Conservation (phyloP, 2,329 filamentous ascomycete genomes). For the Cercospora citrullina region DNA sequence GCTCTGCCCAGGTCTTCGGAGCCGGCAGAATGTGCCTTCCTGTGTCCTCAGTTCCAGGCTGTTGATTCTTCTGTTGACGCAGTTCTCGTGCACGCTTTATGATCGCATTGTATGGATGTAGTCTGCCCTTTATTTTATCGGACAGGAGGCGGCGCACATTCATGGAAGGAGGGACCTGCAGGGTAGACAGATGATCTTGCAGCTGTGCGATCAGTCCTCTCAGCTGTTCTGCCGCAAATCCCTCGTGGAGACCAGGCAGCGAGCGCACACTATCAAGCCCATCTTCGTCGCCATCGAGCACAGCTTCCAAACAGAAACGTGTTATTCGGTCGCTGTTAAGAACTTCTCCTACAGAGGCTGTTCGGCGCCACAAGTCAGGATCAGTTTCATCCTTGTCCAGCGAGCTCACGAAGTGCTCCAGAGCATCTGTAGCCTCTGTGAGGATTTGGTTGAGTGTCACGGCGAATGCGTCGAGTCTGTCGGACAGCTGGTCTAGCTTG, state of each 20-base stretch:
- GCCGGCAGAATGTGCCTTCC: constrained; percentile 29
- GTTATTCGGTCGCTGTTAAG: constrained; percentile 60
- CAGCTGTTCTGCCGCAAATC: constrained; percentile 55
- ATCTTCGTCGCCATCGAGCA: constrained; percentile 62
- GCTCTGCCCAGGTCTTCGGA: constrained; percentile 37
- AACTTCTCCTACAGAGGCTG: constrained; percentile 58
- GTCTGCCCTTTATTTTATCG: constrained; percentile 53
- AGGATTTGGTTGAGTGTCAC: constrained; percentile 35
- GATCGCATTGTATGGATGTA: constrained; percentile 56
- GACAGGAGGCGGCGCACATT: constrained; percentile 54
- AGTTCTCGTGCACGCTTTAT: constrained; percentile 20
- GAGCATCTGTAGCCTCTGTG: constrained; percentile 44
- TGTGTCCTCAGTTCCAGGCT: constrained; percentile 5
- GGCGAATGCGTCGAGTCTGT: constrained; percentile 30
- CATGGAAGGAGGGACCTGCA: constrained; percentile 52
- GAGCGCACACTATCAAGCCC: constrained; percentile 54
- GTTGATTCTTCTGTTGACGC: not conserved
- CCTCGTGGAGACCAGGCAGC: constrained; percentile 60
- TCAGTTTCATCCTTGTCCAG: constrained; percentile 66
- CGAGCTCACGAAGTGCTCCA: constrained; percentile 60
- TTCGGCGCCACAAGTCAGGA: constrained; percentile 63
- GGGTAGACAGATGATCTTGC: constrained; percentile 57
- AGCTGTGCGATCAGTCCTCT: constrained; percentile 52
- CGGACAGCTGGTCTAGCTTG: constrained; percentile 62
- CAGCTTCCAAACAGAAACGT: constrained; percentile 63